A percentile compares a stretch with the other conserved stretches of the same genome.
phyloP scores from a whole-genome alignment of 768 basidiomycete species.

The Inosperma sp. region DNA sequence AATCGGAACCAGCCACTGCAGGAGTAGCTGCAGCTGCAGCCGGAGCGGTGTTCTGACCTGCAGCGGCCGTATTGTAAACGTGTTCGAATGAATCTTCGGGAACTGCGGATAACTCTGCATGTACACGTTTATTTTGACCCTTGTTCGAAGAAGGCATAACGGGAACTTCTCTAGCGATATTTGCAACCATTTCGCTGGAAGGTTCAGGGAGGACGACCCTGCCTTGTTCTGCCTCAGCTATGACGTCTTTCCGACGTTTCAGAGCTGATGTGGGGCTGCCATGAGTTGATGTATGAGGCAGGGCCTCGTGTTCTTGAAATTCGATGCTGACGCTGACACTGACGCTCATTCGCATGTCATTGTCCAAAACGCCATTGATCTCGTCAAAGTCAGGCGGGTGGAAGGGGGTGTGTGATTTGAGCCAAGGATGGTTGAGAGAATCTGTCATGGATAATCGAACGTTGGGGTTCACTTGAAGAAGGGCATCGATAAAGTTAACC shows the following conservation, averaged over 20 bases:
- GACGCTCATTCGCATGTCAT: conserved; percentile 7
- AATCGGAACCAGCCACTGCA: background rate
- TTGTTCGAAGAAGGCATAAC: conserved; percentile 23
- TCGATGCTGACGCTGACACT: background rate
- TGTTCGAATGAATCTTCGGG: conserved; percentile 31
- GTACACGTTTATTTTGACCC: conserved; percentile 38
- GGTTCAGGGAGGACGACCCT: conserved; percentile 42
- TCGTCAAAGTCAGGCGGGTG: conserved; percentile 12
- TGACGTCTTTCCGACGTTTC: conserved; percentile 37
- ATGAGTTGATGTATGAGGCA: conserved; percentile 25
- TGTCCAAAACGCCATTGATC: conserved; percentile 3
- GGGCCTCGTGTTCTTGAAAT: background rate
- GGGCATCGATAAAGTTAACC: conserved; percentile 56
- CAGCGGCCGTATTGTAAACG: conserved; percentile 4
- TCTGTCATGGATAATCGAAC: conserved; percentile 66
- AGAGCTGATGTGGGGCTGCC: conserved; percentile 39
- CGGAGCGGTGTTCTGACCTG: background rate
- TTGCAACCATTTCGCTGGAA: conserved; percentile 52
- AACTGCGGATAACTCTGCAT: conserved; percentile 40
- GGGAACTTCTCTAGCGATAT: conserved; percentile 13
- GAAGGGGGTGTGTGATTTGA: conserved; percentile 36
- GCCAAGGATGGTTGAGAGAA: conserved; percentile 77
- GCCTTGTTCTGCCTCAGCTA: conserved; percentile 43
- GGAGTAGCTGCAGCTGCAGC: background rate
- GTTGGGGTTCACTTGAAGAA: conserved; percentile 62